These are phyloP conservation scores for Schoenoplectus triqueter DNA, from an alignment of 202 grass and related monocot species.

Conservation along the genomic window DNA sequence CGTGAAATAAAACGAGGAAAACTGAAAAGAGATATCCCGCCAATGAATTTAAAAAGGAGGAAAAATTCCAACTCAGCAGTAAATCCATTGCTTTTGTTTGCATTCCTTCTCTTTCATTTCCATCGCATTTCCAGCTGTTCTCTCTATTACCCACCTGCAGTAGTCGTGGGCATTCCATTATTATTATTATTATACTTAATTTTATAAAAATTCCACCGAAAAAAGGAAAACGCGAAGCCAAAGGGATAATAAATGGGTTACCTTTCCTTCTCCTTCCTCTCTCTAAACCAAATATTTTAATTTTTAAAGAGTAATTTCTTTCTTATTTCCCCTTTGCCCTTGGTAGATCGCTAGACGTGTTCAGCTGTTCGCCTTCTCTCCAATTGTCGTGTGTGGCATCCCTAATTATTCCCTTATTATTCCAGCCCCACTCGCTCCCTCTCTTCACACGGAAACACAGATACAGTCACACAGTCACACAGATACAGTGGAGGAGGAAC, in stretches of 20 bases:
- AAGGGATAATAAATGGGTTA: background rate
- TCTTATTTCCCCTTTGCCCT: background rate
- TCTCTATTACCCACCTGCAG: background rate
- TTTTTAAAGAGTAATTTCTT: background rate
- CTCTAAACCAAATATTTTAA: background rate
- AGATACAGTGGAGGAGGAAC: background rate
- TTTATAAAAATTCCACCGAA: background rate
- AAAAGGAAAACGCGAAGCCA: background rate
- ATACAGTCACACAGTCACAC: too few species aligned
- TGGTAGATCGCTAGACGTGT: constrained; percentile 41
- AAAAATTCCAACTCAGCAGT: background rate
- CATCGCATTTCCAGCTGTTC: constrained; percentile 7
- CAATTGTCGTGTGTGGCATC: constrained; percentile 35
- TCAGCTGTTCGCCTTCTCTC: constrained; percentile 49
- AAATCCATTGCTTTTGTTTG: constrained; percentile 1
- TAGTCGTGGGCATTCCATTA: constrained; percentile 25
- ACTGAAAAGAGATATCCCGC: background rate
- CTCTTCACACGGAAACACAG: background rate
- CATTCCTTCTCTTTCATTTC: background rate
- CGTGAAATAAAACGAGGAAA: constrained; percentile 1
- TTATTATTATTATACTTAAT: background rate
- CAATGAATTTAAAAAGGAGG: background rate
- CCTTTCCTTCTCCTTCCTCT: background rate
- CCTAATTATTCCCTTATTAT: constrained; percentile 15
- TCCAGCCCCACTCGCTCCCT: constrained; percentile 11